These are phyloP conservation scores for Blastobotrys malaysiensis DNA, from an alignment of 1,139 yeast genomes.

Conservation along the genomic window DNA sequence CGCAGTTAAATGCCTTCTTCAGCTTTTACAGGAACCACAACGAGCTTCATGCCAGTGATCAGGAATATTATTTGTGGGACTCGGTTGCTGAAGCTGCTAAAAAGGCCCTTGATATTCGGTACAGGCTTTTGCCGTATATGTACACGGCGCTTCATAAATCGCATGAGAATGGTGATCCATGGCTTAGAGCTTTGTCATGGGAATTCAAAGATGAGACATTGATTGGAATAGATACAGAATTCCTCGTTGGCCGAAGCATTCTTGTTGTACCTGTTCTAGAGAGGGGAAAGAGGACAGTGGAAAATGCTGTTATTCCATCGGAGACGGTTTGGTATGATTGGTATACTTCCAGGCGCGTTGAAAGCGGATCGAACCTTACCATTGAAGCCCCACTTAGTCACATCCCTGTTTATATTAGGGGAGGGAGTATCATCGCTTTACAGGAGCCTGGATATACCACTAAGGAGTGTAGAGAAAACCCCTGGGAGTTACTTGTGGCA, in stretches of 20 bases:
- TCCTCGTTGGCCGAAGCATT: slow-evolving; percentile 20
- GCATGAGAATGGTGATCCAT: slow-evolving; percentile 16
- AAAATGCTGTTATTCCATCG: slow-evolving; percentile 30
- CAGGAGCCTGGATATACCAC: slow-evolving; percentile 36
- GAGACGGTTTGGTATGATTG: slow-evolving; percentile 36
- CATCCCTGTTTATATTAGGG: slow-evolving; percentile 19
- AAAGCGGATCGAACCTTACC: slow-evolving; percentile 22
- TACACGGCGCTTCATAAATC: slow-evolving; percentile 18
- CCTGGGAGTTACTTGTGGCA: slow-evolving; percentile 33
- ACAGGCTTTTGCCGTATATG: slow-evolving; percentile 18
- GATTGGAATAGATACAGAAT: slow-evolving; percentile 14
- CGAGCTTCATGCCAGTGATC: slow-evolving; percentile 10
- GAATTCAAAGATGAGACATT: slow-evolving; percentile 15
- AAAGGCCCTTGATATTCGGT: slow-evolving; percentile 16
- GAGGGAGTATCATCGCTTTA: slow-evolving; percentile 17
- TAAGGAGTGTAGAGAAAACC: slow-evolving; percentile 31
- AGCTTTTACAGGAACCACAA: slow-evolving; percentile 21
- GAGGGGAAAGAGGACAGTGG: slow-evolving; percentile 20
- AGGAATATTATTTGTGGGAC: slow-evolving; percentile 19
- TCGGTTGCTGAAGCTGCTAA: slow-evolving; percentile 16
- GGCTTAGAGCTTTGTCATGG: slow-evolving; percentile 18
- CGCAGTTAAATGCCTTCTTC: slow-evolving; percentile 19
- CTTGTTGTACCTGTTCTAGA: slow-evolving; percentile 20
- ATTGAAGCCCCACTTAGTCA: slow-evolving; percentile 21
- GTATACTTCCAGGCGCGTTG: slow-evolving; percentile 31